phyloP scores from a whole-genome alignment of 73 alveolate genomes.

The Stentor roeselii region DNA sequence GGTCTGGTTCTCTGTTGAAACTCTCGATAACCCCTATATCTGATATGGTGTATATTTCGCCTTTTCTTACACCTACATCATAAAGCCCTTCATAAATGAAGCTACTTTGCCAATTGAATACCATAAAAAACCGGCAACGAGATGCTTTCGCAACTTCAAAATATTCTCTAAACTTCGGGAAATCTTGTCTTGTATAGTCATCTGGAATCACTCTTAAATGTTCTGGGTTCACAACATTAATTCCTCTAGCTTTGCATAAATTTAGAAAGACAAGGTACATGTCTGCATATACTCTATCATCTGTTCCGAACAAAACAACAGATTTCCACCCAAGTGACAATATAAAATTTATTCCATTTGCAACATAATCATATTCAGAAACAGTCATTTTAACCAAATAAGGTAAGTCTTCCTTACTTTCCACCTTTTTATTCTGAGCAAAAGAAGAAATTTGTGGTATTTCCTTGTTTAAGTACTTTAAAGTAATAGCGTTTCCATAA shows the following conservation, averaged over 20 bases:
- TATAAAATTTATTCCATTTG: not conserved
- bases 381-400: not conserved
- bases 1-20: not conserved
- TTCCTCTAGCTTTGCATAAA: not conserved
- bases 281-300: not conserved
- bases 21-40: not conserved
- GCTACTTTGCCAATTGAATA: not conserved
- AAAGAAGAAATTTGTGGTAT: not conserved
- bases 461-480: not conserved
- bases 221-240: not conserved
- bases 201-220: not conserved
- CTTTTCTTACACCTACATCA: conserved; percentile 26
- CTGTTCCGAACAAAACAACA: not conserved
- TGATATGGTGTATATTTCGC: not conserved
- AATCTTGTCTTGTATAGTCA: not conserved
- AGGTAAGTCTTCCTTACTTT: not conserved
- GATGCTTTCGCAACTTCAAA: not conserved
- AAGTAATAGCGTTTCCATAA: not conserved
- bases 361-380: not conserved
- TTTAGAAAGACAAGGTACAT: not conserved
- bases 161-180: not conserved
- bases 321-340: not conserved
- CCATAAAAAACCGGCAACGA: not conserved
- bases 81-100: not conserved
- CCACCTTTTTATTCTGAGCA: not conserved